Evolutionary conservation across 805 yeast genomes (phyloP).

Genomic region (Candida parachauliodes): DNA sequence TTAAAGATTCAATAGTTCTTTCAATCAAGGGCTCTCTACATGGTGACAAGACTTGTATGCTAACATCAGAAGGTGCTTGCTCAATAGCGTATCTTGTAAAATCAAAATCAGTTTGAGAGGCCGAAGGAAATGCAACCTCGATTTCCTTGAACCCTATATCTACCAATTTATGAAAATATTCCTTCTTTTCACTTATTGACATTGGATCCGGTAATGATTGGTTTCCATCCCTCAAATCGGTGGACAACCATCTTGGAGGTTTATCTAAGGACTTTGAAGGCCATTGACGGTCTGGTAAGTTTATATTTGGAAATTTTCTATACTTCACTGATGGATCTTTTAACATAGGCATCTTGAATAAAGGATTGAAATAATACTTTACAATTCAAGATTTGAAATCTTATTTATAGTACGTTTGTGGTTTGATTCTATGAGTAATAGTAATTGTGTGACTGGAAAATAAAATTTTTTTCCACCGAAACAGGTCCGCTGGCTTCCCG

Average conservation of each 20-base stretch:
- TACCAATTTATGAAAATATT: slow-evolving; percentile 62
- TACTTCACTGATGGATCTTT: slow-evolving; percentile 64
- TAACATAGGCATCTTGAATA: slow-evolving; percentile 31
- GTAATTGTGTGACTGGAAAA: not conserved
- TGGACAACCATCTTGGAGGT: slow-evolving; percentile 80
- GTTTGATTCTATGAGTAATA: slow-evolving; percentile 6
- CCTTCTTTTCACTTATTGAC: slow-evolving; percentile 75
- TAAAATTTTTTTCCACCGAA: slow-evolving; percentile 2
- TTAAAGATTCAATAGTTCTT: slow-evolving; percentile 67
- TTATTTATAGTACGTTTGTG: not conserved
- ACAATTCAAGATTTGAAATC: not conserved
- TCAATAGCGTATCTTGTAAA: slow-evolving; percentile 74
- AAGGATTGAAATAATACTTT: not conserved
- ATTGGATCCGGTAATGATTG: slow-evolving; percentile 85
- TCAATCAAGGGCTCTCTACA: slow-evolving; percentile 71
- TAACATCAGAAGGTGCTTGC: slow-evolving; percentile 71
- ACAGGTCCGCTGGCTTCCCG: not conserved
- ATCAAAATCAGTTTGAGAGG: slow-evolving; percentile 76
- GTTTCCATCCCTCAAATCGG: slow-evolving; percentile 81
- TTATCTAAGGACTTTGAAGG: slow-evolving; percentile 54
- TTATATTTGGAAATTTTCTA: slow-evolving; percentile 49
- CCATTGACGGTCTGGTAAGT: slow-evolving; percentile 67
- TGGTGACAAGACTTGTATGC: slow-evolving; percentile 72
- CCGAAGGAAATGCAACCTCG: slow-evolving; percentile 80
- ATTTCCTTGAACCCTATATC: slow-evolving; percentile 79